A percentile compares a stretch with the other conserved stretches of the same genome.
These are phyloP conservation scores for Lactarius sanguifluus DNA, from an alignment of 768 basidiomycete species.

Conservation along the genomic window DNA sequence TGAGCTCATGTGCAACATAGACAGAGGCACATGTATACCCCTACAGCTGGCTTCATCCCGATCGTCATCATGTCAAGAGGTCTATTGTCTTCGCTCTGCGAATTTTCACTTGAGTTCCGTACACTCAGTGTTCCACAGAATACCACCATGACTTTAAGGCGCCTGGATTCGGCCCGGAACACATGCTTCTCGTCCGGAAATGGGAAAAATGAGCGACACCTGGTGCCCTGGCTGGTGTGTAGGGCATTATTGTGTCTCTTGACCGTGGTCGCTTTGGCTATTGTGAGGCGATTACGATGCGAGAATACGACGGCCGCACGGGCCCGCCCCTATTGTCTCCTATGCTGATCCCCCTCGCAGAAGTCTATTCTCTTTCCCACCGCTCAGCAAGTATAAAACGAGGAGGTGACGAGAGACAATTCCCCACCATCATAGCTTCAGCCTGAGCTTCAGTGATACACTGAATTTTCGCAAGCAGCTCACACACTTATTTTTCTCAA, in stretches of 20 bases:
- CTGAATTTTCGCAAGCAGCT: background rate
- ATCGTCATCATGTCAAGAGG: background rate
- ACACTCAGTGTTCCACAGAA: too few relatives aligned
- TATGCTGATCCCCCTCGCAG: too few relatives aligned
- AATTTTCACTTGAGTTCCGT: too few relatives aligned
- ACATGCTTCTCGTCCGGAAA: background rate
- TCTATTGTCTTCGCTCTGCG: background rate
- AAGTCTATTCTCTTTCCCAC: background rate
- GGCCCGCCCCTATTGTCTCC: background rate
- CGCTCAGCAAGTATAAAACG: background rate
- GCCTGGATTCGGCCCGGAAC: background rate
- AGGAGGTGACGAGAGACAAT: background rate
- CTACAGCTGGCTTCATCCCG: background rate
- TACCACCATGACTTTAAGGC: background rate
- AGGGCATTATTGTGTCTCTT: background rate
- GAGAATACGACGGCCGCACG: too few relatives aligned
- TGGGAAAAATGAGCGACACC: too few relatives aligned
- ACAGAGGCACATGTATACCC: background rate
- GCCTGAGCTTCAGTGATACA: background rate
- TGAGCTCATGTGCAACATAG: background rate
- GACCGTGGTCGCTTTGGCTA: background rate
- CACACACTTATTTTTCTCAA: background rate
- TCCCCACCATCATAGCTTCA: background rate
- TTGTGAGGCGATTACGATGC: background rate
- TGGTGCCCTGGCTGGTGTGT: background rate